Percentiles rank a stretch among this genome's conserved stretches.
Evolutionary conservation across 2,329 filamentous ascomycete genomes (phyloP).

Genomic region (Trichoderma koningii): DNA sequence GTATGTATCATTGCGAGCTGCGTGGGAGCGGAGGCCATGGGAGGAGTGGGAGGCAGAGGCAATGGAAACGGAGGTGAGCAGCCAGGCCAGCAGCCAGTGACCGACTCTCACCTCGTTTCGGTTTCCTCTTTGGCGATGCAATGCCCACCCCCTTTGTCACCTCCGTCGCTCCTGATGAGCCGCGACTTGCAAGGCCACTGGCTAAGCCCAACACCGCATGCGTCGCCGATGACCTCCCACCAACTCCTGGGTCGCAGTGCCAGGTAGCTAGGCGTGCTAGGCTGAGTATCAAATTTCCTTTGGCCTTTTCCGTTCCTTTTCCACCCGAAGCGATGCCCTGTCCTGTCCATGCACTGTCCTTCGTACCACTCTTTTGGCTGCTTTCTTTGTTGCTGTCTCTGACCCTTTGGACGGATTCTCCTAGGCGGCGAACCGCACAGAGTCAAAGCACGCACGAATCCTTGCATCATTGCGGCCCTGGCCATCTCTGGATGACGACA

Average conservation of each 20-base stretch:
- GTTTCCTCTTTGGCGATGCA: conserved; percentile 10
- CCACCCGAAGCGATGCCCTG: no score
- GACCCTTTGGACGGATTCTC: not conserved
- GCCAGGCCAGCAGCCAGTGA: conserved; percentile 3
- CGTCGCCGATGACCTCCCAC: conserved; percentile 11
- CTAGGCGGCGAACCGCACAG: not conserved
- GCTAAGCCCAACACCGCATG: conserved; percentile 12
- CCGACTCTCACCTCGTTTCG: conserved; percentile 19
- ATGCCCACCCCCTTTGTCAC: conserved; percentile 8
- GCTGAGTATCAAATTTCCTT: not conserved
- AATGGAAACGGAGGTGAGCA: conserved; percentile 3
- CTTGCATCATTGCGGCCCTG: not conserved
- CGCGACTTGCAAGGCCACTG: not conserved
- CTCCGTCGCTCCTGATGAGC: conserved; percentile 5
- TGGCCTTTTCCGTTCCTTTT: not conserved
- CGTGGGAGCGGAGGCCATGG: not conserved
- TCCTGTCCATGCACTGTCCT: no score
- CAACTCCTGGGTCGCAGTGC: not conserved
- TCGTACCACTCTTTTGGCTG: no score
- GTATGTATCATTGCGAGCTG: not conserved
- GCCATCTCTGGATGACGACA: not conserved
- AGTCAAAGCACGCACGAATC: not conserved
- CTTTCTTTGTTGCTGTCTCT: not conserved
- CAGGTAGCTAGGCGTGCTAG: not conserved
- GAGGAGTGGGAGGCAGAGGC: conserved; percentile 7